phyloP scores from a whole-genome alignment of 1,284 basidiomycete species.

The Trichosporon sp. region DNA sequence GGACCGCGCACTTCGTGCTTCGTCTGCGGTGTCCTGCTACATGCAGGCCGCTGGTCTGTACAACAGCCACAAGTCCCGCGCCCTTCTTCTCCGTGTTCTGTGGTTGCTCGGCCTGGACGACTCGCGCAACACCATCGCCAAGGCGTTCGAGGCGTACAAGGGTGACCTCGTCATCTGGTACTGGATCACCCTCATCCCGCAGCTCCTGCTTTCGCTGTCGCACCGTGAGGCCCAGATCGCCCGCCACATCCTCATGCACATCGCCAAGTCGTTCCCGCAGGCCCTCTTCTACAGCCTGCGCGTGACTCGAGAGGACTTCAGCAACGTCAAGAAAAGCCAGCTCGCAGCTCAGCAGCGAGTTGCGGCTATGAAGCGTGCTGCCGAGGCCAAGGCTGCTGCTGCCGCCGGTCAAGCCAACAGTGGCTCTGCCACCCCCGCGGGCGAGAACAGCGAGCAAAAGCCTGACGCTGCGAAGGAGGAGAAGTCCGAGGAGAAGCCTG shows the following conservation, averaged over 20 bases:
- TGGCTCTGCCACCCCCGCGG: background rate
- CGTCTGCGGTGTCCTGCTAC: slow-evolving; percentile 94
- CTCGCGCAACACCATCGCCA: slow-evolving; percentile 62
- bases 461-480: slow-evolving; percentile 28
- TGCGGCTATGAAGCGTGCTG: slow-evolving; percentile 24
- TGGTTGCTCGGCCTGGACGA: slow-evolving; percentile 98
- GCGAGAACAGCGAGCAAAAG: slow-evolving; percentile 44
- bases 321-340: slow-evolving; percentile 46
- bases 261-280: slow-evolving; percentile 94
- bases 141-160: slow-evolving; percentile 93
- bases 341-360: slow-evolving; percentile 18
- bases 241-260: slow-evolving; percentile 77
- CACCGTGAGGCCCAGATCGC: slow-evolving; percentile 92
- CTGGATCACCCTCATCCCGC: slow-evolving; percentile 97
- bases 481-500: slow-evolving; percentile 15
- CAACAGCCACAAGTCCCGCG: slow-evolving; percentile 90
- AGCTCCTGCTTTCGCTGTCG: slow-evolving; percentile 84
- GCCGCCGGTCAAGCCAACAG: slow-evolving; percentile 35
- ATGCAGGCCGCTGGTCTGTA: slow-evolving; percentile 94
- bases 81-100: slow-evolving; percentile 82
- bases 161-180: slow-evolving; percentile 98
- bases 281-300: slow-evolving; percentile 93
- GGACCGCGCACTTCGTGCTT: slow-evolving; percentile 62
- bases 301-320: slow-evolving; percentile 84
- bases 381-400: slow-evolving; percentile 46